Evolutionary conservation across 345 rosid genomes (phyloP), one percentile per base, ranked within the genome.

Genomic region (Psidium friedrichsthalianum): DNA sequence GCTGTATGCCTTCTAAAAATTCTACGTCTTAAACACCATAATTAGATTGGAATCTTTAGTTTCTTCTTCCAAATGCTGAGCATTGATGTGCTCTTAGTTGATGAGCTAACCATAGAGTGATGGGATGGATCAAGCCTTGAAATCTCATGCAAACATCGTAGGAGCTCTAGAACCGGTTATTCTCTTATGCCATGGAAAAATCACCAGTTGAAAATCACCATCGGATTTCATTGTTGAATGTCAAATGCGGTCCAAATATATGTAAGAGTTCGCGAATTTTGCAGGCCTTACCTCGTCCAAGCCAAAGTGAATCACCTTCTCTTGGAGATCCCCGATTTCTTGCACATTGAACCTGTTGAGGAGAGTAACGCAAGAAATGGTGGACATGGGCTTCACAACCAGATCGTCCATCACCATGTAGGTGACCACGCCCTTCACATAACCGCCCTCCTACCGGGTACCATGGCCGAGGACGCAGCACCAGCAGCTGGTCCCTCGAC

Each of bases 401-500:
- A 76, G 51, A 44, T 78, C 40, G 16, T 85, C 86, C 83, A 55
- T 85, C 61, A 55, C 69, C 86, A 85, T 85, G 83, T 85, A 85
- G 11, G 22, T 85, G 27, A 76, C 42, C 0, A 76, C 25, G 11
- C 54, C 83, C 49, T 29, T 85, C 74, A 85, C 86, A 27, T 78
- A 81, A 22, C 84, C 84, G 3, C 83, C 83, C 74, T 5, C 10
- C 74, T 20, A 13, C 40, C 9, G 16, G n/a, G 59, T 22, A 56
- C n/a, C n/a, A 22, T 8, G n/a, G 59, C 59, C 5, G 59, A 18
- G 59, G 59, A 56, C 8, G 59, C 21, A 11, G 40, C 40, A 27
- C 36, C 21, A 1, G 15, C 20, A 27, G 74, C 74, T 59, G 40
- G 74, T 27, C 74, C 74, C 0, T 20, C 9, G 40, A 59, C 40